Base-by-base conservation (phyloP, 441 rosid species). In the Gossypium aridum region DNA sequence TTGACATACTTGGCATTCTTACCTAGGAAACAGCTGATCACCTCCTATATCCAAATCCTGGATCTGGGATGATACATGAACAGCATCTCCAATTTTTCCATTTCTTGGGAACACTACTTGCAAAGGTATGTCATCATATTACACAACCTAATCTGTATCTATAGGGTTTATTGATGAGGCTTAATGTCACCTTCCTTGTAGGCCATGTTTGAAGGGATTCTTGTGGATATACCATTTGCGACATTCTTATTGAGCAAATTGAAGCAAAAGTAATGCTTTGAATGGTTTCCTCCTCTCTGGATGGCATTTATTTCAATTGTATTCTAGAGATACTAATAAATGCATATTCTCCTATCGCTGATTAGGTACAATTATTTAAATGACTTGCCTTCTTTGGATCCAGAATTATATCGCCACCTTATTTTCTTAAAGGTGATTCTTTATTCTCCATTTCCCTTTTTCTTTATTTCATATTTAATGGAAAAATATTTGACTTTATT, bases 151-250 rank as follows among this genome's bases (percentile, higher is more conserved):
- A 61, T 75, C 68, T 71, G 34, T 70, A 62, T 64, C 43, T 47
- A 12, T 20, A 45, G 51, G 43, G 70, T 12, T 63, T 79, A 56
- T 31, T 74, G 45, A 55, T 71, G 65, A 45, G 71, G 10, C 45
- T 12, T 64, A 25, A 49, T 56, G 19, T 73, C 68, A 13, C 51
- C 75, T 77, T 83, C 77, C 77, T 59, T 86, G 86, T 85, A 96
- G 99, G 98, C 98, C 64, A 92, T 96, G 97, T 96, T 91, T 86
- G 99, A 96, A 89, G 97, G 99, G 75, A 93, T 96, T 85, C 93
- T 96, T 54, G 98, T 96, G 84, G 99, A 96, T 78, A 91, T 96
- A 77, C 99, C 99, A 77, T 96, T 96, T 77, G 97, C 99, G 65
- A 92, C 98, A 69, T 96, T 96, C 89, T 96, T 96, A 87, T 87